Evolutionary conservation across 306 rosid species (phyloP).

Genomic region (Carpinus fangiana): DNA sequence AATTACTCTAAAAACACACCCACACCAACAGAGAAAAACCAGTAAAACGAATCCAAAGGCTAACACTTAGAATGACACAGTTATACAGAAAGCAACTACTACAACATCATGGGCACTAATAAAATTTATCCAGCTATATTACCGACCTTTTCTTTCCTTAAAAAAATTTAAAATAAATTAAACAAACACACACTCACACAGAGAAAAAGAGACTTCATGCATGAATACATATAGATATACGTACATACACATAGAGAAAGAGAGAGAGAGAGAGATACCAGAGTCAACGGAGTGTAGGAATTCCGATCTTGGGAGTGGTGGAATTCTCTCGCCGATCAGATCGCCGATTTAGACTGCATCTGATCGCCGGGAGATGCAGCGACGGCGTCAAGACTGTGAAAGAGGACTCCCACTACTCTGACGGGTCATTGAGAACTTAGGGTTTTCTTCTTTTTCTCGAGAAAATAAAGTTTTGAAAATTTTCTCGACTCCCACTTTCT

Average conservation of each 20-base stretch:
- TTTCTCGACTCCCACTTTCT: constrained; percentile 31
- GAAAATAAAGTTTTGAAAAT: constrained; percentile 11
- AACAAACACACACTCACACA: background rate
- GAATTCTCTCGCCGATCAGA: constrained; percentile 19
- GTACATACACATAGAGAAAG: background rate
- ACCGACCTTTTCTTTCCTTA: too few relatives aligned
- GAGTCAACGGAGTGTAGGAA: constrained; percentile 6
- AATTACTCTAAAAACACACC: background rate
- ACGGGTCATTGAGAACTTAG: constrained; percentile 19
- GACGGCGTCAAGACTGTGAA: constrained; percentile 16
- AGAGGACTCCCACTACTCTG: background rate
- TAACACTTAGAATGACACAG: background rate
- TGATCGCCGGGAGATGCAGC: constrained; percentile 4
- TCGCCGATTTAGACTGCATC: constrained; percentile 22
- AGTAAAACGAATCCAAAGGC: background rate
- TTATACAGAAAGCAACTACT: background rate
- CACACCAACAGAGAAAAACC: background rate
- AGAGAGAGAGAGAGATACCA: background rate
- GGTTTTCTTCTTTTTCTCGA: constrained; percentile 29
- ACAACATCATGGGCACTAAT: background rate
- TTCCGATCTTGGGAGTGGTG: background rate
- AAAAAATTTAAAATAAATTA: too few relatives aligned
- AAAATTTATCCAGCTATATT: too few relatives aligned
- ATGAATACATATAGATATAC: background rate
- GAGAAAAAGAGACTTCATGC: background rate